Evolutionary conservation across 106 monocot genomes (phyloP).

Genomic region (Ottelia alismoides): DNA sequence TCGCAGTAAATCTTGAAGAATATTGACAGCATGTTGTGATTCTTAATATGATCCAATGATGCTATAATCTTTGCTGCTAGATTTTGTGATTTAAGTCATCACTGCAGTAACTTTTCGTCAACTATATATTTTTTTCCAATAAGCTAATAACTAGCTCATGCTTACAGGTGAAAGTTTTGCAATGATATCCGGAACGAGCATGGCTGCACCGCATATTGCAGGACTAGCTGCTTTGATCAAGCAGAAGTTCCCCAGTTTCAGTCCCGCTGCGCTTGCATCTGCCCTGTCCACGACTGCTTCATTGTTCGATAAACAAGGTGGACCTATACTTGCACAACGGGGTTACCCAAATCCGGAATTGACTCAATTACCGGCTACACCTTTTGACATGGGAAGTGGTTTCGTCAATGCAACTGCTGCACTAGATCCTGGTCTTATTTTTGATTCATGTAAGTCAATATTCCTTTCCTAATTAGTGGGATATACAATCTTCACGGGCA

Average conservation of each 20-base stretch:
- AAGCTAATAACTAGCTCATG: no score
- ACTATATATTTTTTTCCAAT: no score
- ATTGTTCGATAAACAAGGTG: constrained; percentile 52
- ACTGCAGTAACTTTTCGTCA: no score
- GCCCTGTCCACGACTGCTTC: constrained; percentile 66
- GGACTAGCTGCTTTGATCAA: constrained; percentile 87
- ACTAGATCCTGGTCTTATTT: constrained; percentile 68
- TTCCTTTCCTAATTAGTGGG: no score
- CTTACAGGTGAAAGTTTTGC: constrained; percentile 71
- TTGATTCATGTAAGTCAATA: constrained; percentile 57
- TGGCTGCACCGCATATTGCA: no score
- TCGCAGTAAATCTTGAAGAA: no score
- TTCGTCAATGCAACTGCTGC: constrained; percentile 83
- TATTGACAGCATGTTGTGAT: no score
- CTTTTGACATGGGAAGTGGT: constrained; percentile 89
- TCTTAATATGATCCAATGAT: no score
- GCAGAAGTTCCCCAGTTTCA: constrained; percentile 72
- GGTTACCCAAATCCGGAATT: constrained; percentile 54
- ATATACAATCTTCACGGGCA: no score
- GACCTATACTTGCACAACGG: constrained; percentile 71
- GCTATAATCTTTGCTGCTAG: no score
- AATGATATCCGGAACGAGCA: constrained; percentile 83
- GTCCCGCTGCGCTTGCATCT: constrained; percentile 66
- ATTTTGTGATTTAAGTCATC: no score
- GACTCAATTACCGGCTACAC: constrained; percentile 58